Evolutionary conservation across 1,284 basidiomycete species (phyloP), one percentile per base, ranked within the genome.

Genomic region (Leccinum idahoense): DNA sequence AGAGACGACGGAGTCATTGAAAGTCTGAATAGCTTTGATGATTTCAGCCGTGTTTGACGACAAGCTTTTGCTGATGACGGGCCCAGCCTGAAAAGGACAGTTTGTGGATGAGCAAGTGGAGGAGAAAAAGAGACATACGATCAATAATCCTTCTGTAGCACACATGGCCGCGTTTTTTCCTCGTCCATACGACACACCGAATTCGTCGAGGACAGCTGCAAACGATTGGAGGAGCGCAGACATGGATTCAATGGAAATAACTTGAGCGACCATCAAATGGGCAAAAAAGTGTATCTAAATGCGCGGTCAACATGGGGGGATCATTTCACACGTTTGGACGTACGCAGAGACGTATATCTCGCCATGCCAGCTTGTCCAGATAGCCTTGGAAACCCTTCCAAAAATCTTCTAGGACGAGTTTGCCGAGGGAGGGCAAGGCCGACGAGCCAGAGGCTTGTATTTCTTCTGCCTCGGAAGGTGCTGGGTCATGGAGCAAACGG

Each of bases 211-310:
- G 3, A 96, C 94, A 1, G 88, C 82, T 3, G 89, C 87, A 68
- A 96, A 92, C 0, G 92, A 90, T 65, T 88, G 85, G 29, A 96
- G 81, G 11, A 95, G 84, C 7, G 85, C 82, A 56, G 90, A 80
- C 78, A 97, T 82, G 4, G 93, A 94, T 14, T 86, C 81, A 0
- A 87, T 76, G 3, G 90, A 86, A 59, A 97, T 83, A 2, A 96
- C 79, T 59, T 85, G 83, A 11, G 92, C 84, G 37, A 89, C 81
- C 35, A 92, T 88, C 53, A 96, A 77, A 70, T 94, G 90, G 0
- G 94, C 90, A 71, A 97, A 96, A 74, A 97, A 92, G 69, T 94
- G 91, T 20, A 96, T 88, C 93, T 96, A 69, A 8, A 51, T 1
- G 57, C 20, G 35, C 12, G 5, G 62, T 67, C 23, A 68, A 63